These are phyloP conservation scores for Fusarium oxysporum DNA, from an alignment of 2,329 filamentous ascomycete species.

Conservation along the genomic window DNA sequence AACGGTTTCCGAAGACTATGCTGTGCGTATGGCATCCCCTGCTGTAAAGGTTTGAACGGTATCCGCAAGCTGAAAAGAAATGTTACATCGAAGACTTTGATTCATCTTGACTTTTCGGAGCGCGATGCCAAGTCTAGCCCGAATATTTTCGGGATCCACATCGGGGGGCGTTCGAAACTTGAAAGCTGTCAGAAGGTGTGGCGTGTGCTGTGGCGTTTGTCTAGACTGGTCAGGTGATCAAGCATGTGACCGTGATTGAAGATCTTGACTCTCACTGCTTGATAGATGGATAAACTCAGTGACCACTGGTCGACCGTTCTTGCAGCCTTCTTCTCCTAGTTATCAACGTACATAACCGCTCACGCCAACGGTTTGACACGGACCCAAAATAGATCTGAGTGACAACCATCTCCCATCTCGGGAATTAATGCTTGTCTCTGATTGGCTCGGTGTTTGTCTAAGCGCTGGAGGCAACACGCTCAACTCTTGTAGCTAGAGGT, in stretches of 20 bases:
- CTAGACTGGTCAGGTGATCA: slow-evolving; percentile 11
- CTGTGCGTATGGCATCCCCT: slow-evolving; percentile 6
- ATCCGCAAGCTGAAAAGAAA: slow-evolving; percentile 45
- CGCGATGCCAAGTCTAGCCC: slow-evolving; percentile 28
- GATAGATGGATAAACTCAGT: not conserved
- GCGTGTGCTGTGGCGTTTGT: not conserved
- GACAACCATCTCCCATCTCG: slow-evolving; percentile 24
- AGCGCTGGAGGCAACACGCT: slow-evolving; percentile 37
- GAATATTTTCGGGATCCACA: slow-evolving; percentile 43
- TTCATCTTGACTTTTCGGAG: slow-evolving; percentile 28
- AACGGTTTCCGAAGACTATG: not conserved
- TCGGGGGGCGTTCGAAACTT: not conserved
- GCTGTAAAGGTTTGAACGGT: slow-evolving; percentile 7
- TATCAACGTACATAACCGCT: slow-evolving; percentile 37
- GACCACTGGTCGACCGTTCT: slow-evolving; percentile 1
- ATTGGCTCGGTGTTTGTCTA: slow-evolving; percentile 37
- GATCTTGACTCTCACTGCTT: not conserved
- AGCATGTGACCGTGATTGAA: slow-evolving; percentile 12
- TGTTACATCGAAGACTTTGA: slow-evolving; percentile 38
- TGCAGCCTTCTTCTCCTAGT: slow-evolving; percentile 8
- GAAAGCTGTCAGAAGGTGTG: slow-evolving; percentile 17
- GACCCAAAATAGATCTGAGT: slow-evolving; percentile 32
- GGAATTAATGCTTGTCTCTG: slow-evolving; percentile 7
- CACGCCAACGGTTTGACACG: slow-evolving; percentile 29
- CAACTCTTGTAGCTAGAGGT: slow-evolving; percentile 1